Conservation (phyloP, 2,329 filamentous ascomycete species). For the Fusarium avenaceum region DNA sequence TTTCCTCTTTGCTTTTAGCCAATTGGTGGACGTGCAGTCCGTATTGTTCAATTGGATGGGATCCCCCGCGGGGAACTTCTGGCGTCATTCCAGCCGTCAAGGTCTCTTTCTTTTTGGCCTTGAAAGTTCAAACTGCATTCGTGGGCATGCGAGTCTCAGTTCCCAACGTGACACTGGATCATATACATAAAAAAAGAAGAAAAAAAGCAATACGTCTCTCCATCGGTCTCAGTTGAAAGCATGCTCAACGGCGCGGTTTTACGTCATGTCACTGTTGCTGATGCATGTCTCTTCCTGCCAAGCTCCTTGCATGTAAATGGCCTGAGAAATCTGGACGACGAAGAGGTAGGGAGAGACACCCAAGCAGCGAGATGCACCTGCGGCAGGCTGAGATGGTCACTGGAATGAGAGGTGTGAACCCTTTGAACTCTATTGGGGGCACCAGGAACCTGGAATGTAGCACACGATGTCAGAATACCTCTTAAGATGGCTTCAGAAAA, state of each 20-base stretch:
- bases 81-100: slow-evolving; percentile 29
- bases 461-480: background rate
- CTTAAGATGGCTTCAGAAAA: background rate
- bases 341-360: slow-evolving; percentile 28
- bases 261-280: slow-evolving; percentile 9
- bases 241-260: slow-evolving; percentile 2
- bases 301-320: slow-evolving; percentile 26
- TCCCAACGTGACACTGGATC: slow-evolving; percentile 29
- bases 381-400: no score
- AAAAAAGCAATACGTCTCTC: background rate
- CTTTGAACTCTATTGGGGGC: background rate
- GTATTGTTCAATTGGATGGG: background rate
- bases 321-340: background rate
- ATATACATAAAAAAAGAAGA: background rate
- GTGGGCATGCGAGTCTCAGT: slow-evolving; percentile 37
- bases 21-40: background rate
- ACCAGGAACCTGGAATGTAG: slow-evolving; percentile 27
- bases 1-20: slow-evolving; percentile 5
- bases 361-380: no score
- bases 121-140: background rate
- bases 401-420: slow-evolving; percentile 8
- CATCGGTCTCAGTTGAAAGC: slow-evolving; percentile 11
- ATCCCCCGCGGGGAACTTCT: background rate
- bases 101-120: background rate
- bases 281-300: background rate